Base-by-base conservation (phyloP, 1,284 basidiomycete species). In the Malassezia sympodialis region DNA sequence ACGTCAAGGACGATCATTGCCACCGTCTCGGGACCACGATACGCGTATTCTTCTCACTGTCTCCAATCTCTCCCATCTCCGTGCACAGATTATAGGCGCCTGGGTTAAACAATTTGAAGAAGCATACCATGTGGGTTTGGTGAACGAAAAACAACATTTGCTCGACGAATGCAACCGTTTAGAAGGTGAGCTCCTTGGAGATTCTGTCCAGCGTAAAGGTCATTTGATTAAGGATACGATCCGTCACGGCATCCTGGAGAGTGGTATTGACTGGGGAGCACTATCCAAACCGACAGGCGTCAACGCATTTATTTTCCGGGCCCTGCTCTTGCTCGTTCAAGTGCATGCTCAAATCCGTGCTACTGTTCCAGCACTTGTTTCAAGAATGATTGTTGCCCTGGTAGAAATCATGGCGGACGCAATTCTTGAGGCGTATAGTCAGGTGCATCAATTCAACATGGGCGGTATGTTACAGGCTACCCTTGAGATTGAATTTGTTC, bases 401-500 rank as follows among this genome's bases (percentile, higher is more conserved):
- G 85, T 93, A 10, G 86, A 90, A 58, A 83, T 86, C 58, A 79
- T 96, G 14, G 86, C 89, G 4, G 79, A 83, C 7, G 86, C 89
- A 62, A 86, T 89, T 0, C 77, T 96, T 51, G 80, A 80, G 7
- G 86, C 84, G 69, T 94, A 98, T 81, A 81, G 81, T 59, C 83
- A 87, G 73, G 84, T 98, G 28, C 83, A 83, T 62, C 81, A 84
- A 35, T 96, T 96, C 69, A 90, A 93, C 15, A 94, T 94, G 83
- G 94, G 94, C 42, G 94, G 94, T 11, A 98, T 98, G 94, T 80
- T 99, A 30, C 69, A 94, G 86, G 93, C 94, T 2, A 98, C 94
- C 2, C 82, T 99, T 27, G 94, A 98, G 77, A 96, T 96, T 65
- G 94, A 98, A 77, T 98, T 96, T 77, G 83, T 96, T 77, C 91